These are phyloP conservation scores for Apiotrichum brassicae DNA, from an alignment of 1,284 basidiomycete genomes.

Conservation along the genomic window DNA sequence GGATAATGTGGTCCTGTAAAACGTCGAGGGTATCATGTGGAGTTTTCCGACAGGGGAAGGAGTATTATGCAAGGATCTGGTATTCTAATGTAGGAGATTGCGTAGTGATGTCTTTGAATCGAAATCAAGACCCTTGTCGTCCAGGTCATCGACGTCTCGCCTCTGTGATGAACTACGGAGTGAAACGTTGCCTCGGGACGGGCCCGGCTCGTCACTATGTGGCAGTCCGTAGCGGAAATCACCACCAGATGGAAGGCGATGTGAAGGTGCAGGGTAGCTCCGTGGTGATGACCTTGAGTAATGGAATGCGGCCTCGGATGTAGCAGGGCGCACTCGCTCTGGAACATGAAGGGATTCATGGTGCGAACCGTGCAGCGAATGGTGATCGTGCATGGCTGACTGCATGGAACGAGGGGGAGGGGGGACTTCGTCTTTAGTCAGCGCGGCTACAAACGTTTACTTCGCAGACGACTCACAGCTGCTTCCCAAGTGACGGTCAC, in stretches of 20 bases:
- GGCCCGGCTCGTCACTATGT: background rate
- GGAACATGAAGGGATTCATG: background rate
- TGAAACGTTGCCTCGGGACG: background rate
- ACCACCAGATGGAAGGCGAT: background rate
- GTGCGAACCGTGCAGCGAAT: constrained; percentile 2
- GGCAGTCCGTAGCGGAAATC: constrained; percentile 8
- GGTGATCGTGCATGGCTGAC: background rate
- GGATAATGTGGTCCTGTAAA: too few species aligned
- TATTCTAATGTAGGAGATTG: constrained; percentile 11
- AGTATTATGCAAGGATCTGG: background rate
- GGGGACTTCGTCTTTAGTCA: constrained; percentile 1
- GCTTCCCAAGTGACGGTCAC: background rate
- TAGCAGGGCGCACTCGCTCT: constrained; percentile 3
- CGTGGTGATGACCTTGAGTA: background rate
- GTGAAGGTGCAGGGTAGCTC: background rate
- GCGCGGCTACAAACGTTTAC: too few species aligned
- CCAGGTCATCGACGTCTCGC: background rate
- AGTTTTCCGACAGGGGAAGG: too few species aligned
- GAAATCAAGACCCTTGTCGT: background rate
- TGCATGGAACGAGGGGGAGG: background rate
- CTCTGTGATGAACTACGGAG: background rate
- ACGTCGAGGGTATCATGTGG: too few species aligned
- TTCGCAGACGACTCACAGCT: background rate
- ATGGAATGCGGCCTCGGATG: background rate
- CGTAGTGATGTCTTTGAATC: constrained; percentile 10